A percentile compares a stretch with the other conserved stretches of the same genome.
phyloP scores from a whole-genome alignment of 1,284 basidiomycete species.

The Austroboletus rostrupii region DNA sequence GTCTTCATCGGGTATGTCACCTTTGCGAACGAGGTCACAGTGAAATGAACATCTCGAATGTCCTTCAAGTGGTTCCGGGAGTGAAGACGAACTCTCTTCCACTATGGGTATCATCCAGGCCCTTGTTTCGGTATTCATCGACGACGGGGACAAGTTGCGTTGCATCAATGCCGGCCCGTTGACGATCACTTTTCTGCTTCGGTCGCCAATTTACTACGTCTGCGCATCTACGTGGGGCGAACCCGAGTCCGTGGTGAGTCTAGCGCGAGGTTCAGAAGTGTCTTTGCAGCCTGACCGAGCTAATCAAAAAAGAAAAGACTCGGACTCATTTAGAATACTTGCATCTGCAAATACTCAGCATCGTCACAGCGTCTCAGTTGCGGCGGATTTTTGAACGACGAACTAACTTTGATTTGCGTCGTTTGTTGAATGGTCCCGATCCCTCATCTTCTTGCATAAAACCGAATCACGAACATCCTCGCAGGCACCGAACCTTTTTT shows the following conservation, averaged over 20 bases:
- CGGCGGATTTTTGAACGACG: conserved; percentile 82
- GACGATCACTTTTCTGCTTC: conserved; percentile 81
- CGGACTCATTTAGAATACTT: conserved; percentile 92
- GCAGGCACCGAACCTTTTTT: conserved; percentile 82
- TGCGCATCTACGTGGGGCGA: conserved; percentile 90
- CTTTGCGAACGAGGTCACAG: neutral
- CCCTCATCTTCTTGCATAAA: neutral
- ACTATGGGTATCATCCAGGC: conserved; percentile 93
- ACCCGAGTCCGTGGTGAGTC: conserved; percentile 86
- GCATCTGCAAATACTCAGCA: conserved; percentile 87
- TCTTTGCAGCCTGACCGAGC: conserved; percentile 23
- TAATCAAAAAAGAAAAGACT: conserved; percentile 64
- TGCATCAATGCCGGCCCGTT: conserved; percentile 73
- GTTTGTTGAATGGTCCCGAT: conserved; percentile 71
- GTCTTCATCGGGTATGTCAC: conserved; percentile 73
- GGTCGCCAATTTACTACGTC: conserved; percentile 87
- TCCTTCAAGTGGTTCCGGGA: conserved; percentile 43
- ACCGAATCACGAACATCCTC: conserved; percentile 1
- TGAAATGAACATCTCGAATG: neutral
- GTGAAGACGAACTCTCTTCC: conserved; percentile 63
- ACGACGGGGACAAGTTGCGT: conserved; percentile 80
- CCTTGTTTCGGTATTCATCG: conserved; percentile 86
- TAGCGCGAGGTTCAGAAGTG: conserved; percentile 3
- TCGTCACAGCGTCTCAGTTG: conserved; percentile 84
- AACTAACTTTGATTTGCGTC: conserved; percentile 87